Evolutionary conservation across 257 asterid genomes (phyloP).

Genomic region (Vinca minor): DNA sequence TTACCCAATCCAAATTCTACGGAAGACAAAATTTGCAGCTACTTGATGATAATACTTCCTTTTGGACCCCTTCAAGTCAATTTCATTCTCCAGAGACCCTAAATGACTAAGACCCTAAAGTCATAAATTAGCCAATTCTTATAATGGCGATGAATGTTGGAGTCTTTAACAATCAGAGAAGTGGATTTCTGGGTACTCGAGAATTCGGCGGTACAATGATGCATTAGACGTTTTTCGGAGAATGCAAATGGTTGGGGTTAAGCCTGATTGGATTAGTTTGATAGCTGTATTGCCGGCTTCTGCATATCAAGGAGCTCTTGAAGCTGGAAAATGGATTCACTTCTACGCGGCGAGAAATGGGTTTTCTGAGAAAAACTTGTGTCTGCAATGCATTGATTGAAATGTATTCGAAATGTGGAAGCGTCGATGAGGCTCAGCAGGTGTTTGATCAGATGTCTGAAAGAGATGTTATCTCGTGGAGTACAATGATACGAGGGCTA

Average conservation of each 20-base stretch:
- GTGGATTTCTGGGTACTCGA: constrained; percentile 65
- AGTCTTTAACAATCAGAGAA: constrained; percentile 31
- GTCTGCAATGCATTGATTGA: constrained; percentile 70
- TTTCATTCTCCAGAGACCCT: not conserved
- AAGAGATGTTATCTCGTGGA: constrained; percentile 70
- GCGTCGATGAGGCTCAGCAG: constrained; percentile 46
- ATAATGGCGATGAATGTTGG: constrained; percentile 34
- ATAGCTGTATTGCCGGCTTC: constrained; percentile 65
- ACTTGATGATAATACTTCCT: not conserved
- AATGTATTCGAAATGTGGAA: constrained; percentile 80
- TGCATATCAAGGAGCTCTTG: constrained; percentile 63
- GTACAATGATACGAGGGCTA: constrained; percentile 60
- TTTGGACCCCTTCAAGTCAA: not conserved
- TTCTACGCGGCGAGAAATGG: constrained; percentile 45
- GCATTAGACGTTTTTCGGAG: constrained; percentile 58
- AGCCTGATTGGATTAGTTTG: constrained; percentile 75
- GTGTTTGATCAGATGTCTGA: constrained; percentile 39
- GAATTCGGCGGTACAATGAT: constrained; percentile 39
- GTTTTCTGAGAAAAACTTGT: constrained; percentile 37
- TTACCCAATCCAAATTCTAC: not conserved
- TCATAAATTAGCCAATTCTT: not conserved
- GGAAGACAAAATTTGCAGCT: not conserved
- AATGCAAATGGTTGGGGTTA: constrained; percentile 59
- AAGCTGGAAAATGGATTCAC: constrained; percentile 73
- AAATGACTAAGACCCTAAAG: not conserved